These are phyloP conservation scores for Chalara sp. DNA, from an alignment of 2,329 filamentous ascomycete species.

Conservation along the genomic window DNA sequence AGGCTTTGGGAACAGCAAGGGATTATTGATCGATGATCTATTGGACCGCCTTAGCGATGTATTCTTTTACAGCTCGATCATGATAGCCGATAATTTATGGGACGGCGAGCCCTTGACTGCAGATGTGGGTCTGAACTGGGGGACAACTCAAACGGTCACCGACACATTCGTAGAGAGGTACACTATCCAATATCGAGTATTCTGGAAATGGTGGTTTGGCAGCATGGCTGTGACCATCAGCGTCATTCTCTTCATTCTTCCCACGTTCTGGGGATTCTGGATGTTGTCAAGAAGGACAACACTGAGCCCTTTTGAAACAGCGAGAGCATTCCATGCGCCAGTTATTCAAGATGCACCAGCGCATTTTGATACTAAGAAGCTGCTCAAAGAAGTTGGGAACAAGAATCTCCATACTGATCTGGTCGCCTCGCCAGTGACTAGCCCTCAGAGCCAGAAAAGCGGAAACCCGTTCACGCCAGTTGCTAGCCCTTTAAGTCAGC, in stretches of 20 bases:
- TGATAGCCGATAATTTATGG: neutral
- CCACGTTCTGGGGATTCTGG: conserved; percentile 9
- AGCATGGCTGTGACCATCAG: conserved; percentile 4
- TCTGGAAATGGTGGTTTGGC: conserved; percentile 4
- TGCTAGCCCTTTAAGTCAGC: too few relatives aligned
- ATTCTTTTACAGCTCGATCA: neutral
- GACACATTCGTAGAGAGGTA: conserved; percentile 1
- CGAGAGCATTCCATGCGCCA: conserved; percentile 7
- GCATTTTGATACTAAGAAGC: conserved; percentile 1
- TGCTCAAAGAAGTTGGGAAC: conserved; percentile 4
- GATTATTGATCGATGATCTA: too few relatives aligned
- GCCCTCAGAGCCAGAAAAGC: neutral
- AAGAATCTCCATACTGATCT: conserved; percentile 6
- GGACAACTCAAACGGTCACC: neutral
- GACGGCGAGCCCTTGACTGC: neutral
- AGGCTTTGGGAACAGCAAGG: too few relatives aligned
- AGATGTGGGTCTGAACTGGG: neutral
- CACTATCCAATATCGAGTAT: conserved; percentile 1
- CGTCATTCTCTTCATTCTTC: conserved; percentile 6
- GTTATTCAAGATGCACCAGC: conserved; percentile 4
- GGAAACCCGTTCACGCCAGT: too few relatives aligned
- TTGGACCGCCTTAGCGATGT: too few relatives aligned
- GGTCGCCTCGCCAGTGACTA: neutral
- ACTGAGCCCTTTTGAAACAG: conserved; percentile 8
- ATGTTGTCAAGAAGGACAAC: conserved; percentile 5